These are phyloP conservation scores for Sequoiadendron giganteum DNA, from an alignment of 75 land plant species.

Conservation along the genomic window DNA sequence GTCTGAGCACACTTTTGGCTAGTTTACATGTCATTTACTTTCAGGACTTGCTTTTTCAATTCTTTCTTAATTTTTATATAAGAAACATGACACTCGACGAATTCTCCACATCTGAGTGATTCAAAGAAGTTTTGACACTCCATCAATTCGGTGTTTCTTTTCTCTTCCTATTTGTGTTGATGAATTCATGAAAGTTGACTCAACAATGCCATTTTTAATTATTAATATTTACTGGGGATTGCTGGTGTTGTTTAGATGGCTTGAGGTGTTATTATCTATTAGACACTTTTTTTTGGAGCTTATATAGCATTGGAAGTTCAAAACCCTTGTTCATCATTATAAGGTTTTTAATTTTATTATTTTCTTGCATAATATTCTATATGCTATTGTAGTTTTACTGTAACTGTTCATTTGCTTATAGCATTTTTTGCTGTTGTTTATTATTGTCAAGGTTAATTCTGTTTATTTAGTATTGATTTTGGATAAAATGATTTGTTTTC, in stretches of 20 bases:
- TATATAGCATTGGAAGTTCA: not conserved
- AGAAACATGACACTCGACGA: not conserved
- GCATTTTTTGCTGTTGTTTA: not conserved
- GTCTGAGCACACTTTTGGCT: not conserved
- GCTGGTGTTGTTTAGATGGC: not conserved
- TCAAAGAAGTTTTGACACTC: not conserved
- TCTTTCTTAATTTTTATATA: not conserved
- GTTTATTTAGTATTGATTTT: not conserved
- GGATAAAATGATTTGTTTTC: constrained; percentile 3
- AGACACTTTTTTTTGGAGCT: not conserved
- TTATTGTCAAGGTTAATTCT: not conserved
- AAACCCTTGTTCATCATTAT: not conserved
- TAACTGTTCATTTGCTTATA: not conserved
- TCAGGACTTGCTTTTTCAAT: not conserved
- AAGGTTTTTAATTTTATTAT: not conserved
- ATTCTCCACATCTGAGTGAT: not conserved
- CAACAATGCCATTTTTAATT: not conserved
- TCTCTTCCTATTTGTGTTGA: not conserved
- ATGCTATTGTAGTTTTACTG: not conserved
- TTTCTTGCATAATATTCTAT: not conserved
- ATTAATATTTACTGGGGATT: not conserved
- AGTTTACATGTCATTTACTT: not conserved
- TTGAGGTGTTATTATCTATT: not conserved
- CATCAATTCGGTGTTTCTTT: not conserved
- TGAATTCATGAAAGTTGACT: not conserved